Conservation (phyloP, 176 grass and related monocot species). For the Rhipidocladum racemiflorum region DNA sequence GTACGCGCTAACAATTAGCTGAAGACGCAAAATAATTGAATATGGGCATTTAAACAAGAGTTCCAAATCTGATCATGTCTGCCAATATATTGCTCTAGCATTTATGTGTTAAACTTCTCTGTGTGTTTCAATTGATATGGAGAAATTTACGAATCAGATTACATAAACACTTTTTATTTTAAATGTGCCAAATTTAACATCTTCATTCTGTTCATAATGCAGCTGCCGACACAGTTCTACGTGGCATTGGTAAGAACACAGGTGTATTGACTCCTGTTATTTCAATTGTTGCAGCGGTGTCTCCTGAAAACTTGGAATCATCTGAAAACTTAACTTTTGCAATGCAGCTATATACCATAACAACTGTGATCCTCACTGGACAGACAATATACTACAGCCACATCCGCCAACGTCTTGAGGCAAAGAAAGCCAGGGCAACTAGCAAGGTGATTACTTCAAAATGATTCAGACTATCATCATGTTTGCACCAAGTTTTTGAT, state of each 20-base stretch:
- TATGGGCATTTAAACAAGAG: neutral
- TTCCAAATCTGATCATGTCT: neutral
- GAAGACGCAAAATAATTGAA: neutral
- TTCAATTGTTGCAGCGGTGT: neutral
- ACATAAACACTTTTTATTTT: constrained; percentile 6
- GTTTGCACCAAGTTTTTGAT: neutral
- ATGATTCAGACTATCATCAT: constrained; percentile 14
- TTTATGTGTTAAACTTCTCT: neutral
- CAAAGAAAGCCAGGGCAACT: constrained; percentile 39
- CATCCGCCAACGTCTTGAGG: constrained; percentile 57
- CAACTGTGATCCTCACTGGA: constrained; percentile 58
- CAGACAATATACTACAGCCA: constrained; percentile 81
- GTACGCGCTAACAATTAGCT: neutral
- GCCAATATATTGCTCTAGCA: neutral
- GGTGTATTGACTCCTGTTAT: constrained; percentile 11
- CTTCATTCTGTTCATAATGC: constrained; percentile 43
- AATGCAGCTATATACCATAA: constrained; percentile 88
- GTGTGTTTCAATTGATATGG: neutral
- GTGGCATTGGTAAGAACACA: constrained; percentile 76
- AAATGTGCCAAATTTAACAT: constrained; percentile 29
- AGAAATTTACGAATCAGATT: neutral
- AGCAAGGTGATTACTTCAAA: constrained; percentile 43
- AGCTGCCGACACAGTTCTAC: constrained; percentile 96
- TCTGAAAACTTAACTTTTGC: constrained; percentile 16
- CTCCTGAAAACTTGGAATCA: neutral